phyloP scores from a whole-genome alignment of 768 basidiomycete species.

The Naganishia antarctica region DNA sequence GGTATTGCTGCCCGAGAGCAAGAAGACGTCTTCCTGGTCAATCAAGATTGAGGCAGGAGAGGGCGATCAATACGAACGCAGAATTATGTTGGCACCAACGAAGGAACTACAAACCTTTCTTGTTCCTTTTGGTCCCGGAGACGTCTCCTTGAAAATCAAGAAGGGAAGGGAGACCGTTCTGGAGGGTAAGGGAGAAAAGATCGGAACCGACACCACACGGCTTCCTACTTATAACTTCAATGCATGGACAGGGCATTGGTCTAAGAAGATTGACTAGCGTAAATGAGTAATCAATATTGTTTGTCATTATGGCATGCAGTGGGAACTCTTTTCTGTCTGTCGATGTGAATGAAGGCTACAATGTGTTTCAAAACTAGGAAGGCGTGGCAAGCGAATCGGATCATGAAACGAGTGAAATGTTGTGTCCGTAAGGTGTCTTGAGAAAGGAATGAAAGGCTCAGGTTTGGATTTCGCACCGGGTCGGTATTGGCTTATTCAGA shows the following conservation, averaged over 20 bases:
- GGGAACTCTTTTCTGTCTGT: not conserved
- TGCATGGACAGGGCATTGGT: constrained; percentile 43
- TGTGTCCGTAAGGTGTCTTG: not conserved
- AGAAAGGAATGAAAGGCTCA: not conserved
- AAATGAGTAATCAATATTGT: not conserved
- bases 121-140: constrained; percentile 34
- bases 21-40: not conserved
- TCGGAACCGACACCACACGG: constrained; percentile 18
- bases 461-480: not conserved
- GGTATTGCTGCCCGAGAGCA: constrained; percentile 27
- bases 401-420: not conserved
- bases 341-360: not conserved
- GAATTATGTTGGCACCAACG: not conserved
- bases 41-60: constrained; percentile 23
- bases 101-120: constrained; percentile 29
- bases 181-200: constrained; percentile 33
- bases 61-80: constrained; percentile 10
- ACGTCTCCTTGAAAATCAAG: constrained; percentile 36
- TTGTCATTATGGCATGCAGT: not conserved
- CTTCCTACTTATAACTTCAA: constrained; percentile 42
- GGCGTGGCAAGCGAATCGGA: not conserved
- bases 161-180: constrained; percentile 22
- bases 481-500: not conserved
- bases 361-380: not conserved
- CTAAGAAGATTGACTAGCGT: not conserved